phyloP scores from a whole-genome alignment of 192 early-diverging fungal species.

The Funneliformis geosporum region DNA sequence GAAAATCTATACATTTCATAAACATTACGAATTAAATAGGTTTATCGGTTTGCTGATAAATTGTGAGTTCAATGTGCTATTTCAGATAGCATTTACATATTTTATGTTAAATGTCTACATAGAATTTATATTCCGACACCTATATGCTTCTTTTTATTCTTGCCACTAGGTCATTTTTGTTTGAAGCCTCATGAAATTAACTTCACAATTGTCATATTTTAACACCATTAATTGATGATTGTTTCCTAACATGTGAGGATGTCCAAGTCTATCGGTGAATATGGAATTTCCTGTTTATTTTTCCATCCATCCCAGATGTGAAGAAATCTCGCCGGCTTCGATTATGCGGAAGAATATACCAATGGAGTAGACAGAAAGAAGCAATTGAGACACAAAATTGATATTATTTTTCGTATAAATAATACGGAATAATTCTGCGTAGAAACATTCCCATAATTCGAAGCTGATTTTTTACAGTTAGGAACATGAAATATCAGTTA shows the following conservation, averaged over 20 bases:
- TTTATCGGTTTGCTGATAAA: conserved; percentile 23
- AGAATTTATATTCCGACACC: no score
- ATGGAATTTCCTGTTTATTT: neutral
- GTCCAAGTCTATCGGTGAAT: neutral
- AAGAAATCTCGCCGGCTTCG: conserved; percentile 3
- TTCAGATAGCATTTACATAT: neutral
- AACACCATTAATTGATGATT: conserved; percentile 5
- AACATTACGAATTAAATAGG: conserved; percentile 21
- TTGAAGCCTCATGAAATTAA: conserved; percentile 5
- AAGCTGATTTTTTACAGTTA: conserved; percentile 4
- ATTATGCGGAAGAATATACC: conserved; percentile 1
- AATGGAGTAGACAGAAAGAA: conserved; percentile 16
- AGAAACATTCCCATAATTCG: conserved; percentile 3
- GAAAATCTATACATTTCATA: conserved; percentile 5
- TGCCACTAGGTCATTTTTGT: conserved; percentile 15
- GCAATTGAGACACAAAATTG: conserved; percentile 17
- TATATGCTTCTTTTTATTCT: neutral
- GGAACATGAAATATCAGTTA: conserved; percentile 5
- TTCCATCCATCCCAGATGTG: neutral
- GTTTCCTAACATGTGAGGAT: conserved; percentile 16
- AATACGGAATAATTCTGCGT: conserved; percentile 14
- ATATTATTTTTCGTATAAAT: conserved; percentile 24
- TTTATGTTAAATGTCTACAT: neutral
- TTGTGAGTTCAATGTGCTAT: conserved; percentile 6
- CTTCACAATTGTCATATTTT: conserved; percentile 14